Evolutionary conservation across 2,329 filamentous ascomycete species (phyloP), one percentile per base, ranked within the genome.

Genomic region (Tricladium varicosporioides): DNA sequence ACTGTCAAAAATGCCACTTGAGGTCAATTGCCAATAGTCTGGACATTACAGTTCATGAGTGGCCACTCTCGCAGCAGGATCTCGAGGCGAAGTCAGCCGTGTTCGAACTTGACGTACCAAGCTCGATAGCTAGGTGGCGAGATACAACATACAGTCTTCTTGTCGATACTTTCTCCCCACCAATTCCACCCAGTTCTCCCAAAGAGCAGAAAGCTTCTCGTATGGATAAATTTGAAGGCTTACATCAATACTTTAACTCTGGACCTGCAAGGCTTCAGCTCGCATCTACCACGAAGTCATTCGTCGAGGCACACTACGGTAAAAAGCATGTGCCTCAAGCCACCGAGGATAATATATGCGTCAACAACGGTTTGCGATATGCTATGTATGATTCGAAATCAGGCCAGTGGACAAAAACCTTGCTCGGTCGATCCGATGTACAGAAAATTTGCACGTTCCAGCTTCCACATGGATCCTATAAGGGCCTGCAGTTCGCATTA

Each of bases 41-140:
- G 0, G 42, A 36, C 0, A 84, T 87, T 13, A 1, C 44, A 0
- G 63, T 81, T 11, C 73, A 83, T 59, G 83, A 86, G 64, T 84
- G 81, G 81, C 82, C 83, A 0, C 68, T 85, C 0, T 76, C 81
- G 0, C 43, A 16, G 14, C 14, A 72, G 0, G 0, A 45, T 0
- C 5, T 58, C 0, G 14, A 72, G 10, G 72, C 72, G 0, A 76
- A 78, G 56, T 71, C 78, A 0, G 73, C 75, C 0, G 71, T 84
- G 0, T 85, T 85, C 51, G 82, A 85, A 60, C 67, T 85, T 0
- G 49, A 59, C 0, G 55, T 74, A 0, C 80, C 81, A 0, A 5
- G 32, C 0, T 45, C 63, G 0, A 78, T 80, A 46, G 65, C 65
- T 0, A 36, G 63, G 2, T 85, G 82, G 82, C 72, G 81, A 11